phyloP scores from a whole-genome alignment of 2,329 filamentous ascomycete species.

The Acephala macrosclerotiorum region DNA sequence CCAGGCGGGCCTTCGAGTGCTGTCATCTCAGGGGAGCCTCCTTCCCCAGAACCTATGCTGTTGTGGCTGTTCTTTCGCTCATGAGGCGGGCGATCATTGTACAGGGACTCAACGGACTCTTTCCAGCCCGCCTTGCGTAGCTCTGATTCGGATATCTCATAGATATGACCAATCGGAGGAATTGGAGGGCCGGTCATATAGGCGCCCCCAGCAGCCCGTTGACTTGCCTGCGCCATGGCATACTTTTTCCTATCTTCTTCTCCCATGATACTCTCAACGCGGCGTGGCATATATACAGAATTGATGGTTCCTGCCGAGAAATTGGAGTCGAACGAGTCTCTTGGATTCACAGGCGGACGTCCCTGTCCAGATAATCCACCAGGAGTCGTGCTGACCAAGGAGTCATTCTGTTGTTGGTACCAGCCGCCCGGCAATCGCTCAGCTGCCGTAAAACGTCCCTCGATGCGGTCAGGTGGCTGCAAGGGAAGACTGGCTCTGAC shows the following conservation, averaged over 20 bases:
- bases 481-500: conserved; percentile 63
- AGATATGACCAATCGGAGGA: conserved; percentile 53
- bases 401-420: conserved; percentile 75
- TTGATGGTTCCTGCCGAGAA: conserved; percentile 62
- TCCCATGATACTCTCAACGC: conserved; percentile 70
- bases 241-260: conserved; percentile 80
- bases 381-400: conserved; percentile 63
- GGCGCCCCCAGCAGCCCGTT: conserved; percentile 48
- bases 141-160: conserved; percentile 57
- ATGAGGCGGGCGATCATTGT: conserved; percentile 34
- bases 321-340: conserved; percentile 73
- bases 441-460: conserved; percentile 80
- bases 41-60: conserved; percentile 28
- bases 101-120: conserved; percentile 48
- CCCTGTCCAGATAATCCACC: conserved; percentile 40
- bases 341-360: conserved; percentile 54
- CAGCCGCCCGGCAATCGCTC: conserved; percentile 72
- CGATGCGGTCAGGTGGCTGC: conserved; percentile 75
- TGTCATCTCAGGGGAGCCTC: conserved; percentile 20
- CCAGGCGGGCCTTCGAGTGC: conserved; percentile 23
- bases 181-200: conserved; percentile 49
- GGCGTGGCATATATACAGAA: conserved; percentile 72
- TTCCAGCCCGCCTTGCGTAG: conserved; percentile 51
- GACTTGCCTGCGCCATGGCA: conserved; percentile 69
- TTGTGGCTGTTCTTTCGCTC: conserved; percentile 28